Evolutionary conservation across 768 basidiomycete species (phyloP).

Genomic region (Phylloporus rhodoxanthus): DNA sequence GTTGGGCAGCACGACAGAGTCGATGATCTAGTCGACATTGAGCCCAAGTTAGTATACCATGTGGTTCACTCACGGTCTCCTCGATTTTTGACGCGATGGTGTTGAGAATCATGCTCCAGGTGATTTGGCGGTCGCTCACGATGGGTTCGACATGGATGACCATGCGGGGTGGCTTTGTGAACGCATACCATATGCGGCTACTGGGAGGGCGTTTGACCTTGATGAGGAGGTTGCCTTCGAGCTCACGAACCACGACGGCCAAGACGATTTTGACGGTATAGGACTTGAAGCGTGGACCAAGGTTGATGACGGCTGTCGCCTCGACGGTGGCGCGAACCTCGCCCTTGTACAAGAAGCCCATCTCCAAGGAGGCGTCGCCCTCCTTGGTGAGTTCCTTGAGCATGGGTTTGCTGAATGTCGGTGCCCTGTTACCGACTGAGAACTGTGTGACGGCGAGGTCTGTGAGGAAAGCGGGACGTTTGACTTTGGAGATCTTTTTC

Average conservation of each 20-base stretch:
- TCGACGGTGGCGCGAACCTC: slow-evolving; percentile 86
- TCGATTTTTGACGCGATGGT: slow-evolving; percentile 86
- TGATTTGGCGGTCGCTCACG: slow-evolving; percentile 90
- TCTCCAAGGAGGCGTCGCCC: slow-evolving; percentile 86
- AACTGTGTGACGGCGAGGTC: slow-evolving; percentile 87
- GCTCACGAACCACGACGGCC: slow-evolving; percentile 78
- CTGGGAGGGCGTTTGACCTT: slow-evolving; percentile 93
- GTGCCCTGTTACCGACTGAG: slow-evolving; percentile 76
- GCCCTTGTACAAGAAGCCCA: slow-evolving; percentile 78
- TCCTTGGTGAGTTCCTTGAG: slow-evolving; percentile 93
- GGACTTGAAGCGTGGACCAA: slow-evolving; percentile 79
- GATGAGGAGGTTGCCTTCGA: slow-evolving; percentile 87
- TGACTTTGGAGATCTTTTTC: slow-evolving; percentile 91
- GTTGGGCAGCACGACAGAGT: slow-evolving; percentile 92
- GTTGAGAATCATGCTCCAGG: slow-evolving; percentile 86
- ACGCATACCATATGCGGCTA: slow-evolving; percentile 90
- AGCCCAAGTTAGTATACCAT: slow-evolving; percentile 42
- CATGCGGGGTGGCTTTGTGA: slow-evolving; percentile 85
- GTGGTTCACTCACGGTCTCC: slow-evolving; percentile 61
- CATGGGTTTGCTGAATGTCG: slow-evolving; percentile 95
- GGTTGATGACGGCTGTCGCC: slow-evolving; percentile 81
- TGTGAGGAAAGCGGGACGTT: slow-evolving; percentile 78
- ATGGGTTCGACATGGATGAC: slow-evolving; percentile 88
- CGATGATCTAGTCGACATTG: slow-evolving; percentile 71
- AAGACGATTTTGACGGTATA: slow-evolving; percentile 87